Evolutionary conservation across 2,329 filamentous ascomycete genomes (phyloP).

Genomic region (Clathrospora elynae): DNA sequence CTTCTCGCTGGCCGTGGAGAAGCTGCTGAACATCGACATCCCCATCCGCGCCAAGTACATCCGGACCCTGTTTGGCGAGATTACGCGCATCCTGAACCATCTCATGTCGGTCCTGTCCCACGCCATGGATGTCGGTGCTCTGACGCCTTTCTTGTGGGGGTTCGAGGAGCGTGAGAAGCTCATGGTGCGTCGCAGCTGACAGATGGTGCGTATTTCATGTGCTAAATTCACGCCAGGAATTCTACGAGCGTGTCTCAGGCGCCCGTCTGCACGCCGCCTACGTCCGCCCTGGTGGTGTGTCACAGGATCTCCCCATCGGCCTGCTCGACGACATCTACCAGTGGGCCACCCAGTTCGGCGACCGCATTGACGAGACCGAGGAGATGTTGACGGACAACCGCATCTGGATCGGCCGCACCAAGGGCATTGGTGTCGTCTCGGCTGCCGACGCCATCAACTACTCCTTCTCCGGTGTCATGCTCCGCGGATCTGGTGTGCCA

Average conservation of each 20-base stretch:
- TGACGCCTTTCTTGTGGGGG: conserved; percentile 98
- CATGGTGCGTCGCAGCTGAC: conserved; percentile 68
- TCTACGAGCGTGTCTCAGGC: conserved; percentile 98
- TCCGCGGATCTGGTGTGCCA: conserved; percentile 92
- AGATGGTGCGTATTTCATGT: background rate
- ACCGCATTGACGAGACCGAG: conserved; percentile 98
- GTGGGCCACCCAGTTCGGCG: conserved; percentile 98
- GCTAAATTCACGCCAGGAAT: conserved; percentile 69
- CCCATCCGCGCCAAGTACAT: conserved; percentile 97
- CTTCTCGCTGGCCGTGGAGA: conserved; percentile 93
- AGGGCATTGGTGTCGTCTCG: conserved; percentile 87
- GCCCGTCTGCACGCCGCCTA: conserved; percentile 97
- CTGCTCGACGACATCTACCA: conserved; percentile 99
- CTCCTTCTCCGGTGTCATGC: conserved; percentile 96
- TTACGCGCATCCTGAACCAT: conserved; percentile 93
- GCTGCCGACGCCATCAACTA: conserved; percentile 96
- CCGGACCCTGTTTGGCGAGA: conserved; percentile 90
- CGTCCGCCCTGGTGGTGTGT: conserved; percentile 92
- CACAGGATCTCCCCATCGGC: conserved; percentile 90
- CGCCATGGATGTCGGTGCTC: conserved; percentile 97
- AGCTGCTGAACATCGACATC: conserved; percentile 95
- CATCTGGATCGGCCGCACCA: conserved; percentile 95
- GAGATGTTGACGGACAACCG: conserved; percentile 99
- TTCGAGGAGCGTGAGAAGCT: conserved; percentile 99
- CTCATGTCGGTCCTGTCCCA: conserved; percentile 97